Evolutionary conservation across 768 basidiomycete genomes (phyloP), one percentile per base, ranked within the genome.

Genomic region (Russula sp.): DNA sequence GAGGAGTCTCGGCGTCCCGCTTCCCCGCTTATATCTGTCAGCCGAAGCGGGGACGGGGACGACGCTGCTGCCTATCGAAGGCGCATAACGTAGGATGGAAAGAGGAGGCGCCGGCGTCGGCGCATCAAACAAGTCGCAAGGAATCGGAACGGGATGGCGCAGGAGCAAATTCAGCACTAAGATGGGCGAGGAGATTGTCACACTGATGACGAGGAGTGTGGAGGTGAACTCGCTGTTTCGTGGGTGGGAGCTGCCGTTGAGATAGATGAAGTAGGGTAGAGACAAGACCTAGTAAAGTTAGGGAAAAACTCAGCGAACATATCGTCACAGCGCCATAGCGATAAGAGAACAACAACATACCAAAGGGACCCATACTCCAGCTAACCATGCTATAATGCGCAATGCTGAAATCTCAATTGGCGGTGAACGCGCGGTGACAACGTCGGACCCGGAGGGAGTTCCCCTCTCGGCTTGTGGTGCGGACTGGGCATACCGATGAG

Each of bases 131-230:
- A 88, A 75, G 10, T 81, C 83, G 51, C 80, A 75, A 2, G 86
- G 86, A 59, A 89, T 83, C 7, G 87, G 87, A 56, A 88, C 73
- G 0, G 85, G 83, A 11, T 82, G 81, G 36, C 80, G 79, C 62
- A 82, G 75, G 43, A 88, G 66, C 29, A 88, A 74, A 69, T 82
- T 86, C 52, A 86, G 68, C 13, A 82, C 83, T 66, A 89, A 67
- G 5, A 89, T 73, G 1, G 88, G 88, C 10, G 87, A 82, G 10
- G 87, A 87, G 7, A 86, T 67, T 7, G 85, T 86, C 35, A 89
- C 74, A 7, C 87, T 87, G 13, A 90, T 72, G 18, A 81, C 72
- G 25, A 89, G 76, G 58, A 88, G 69, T 52, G 85, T 70, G 9
- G 81, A 77, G 0, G 78, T 68, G 2, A 72, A 70, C 10, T 73